Evolutionary conservation across 169 alveolate genomes (phyloP), one percentile per base, ranked within the genome.

Genomic region (Babesia microti): DNA sequence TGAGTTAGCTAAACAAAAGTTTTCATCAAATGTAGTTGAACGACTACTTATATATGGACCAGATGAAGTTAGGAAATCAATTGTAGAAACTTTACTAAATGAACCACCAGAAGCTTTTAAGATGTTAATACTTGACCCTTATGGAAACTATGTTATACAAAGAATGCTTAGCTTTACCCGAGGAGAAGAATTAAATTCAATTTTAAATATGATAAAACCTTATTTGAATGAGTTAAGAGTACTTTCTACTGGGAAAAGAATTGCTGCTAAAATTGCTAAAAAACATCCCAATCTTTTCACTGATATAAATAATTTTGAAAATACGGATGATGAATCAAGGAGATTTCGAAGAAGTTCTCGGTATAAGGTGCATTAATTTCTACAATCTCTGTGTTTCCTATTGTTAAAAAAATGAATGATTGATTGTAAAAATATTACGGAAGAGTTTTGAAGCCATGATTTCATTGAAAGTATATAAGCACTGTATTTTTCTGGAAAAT

Each of bases 1-100:
- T 12, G 55, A 61, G 19, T 79, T 82, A 35, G 81, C 95, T 1
- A 84, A 81, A 60, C 94, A 91, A 46, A 91, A 91, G 70, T 91
- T 87, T 59, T 71, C 91, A 15, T 89, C 96, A 0, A 91, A 91
- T 68, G 97, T 91, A 24, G 85, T 91, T 9, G 97, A 91, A 55
- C 55, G 72, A 50, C 79, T 85, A 51, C 59, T 81, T 30, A 50
- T 65, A 14, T 50, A 68, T 7, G 78, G 87, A 3, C 70, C 63
- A 17, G 48, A 58, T 5, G 68, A 56, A 41, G 57, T 68, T 36
- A 54, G 81, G 36, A 54, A 54, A 41, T 39, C 29, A 6, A 35
- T 81, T 17, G 57, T 81, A 5, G 51, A 43, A 28, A 68, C 54
- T 54, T 57, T 81, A 17, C 68, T 80, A 35, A 65, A 79, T 26